Percentiles rank a stretch among this genome's conserved stretches.
phyloP scores from a whole-genome alignment of 106 monocot species.

The Posidonia australis region DNA sequence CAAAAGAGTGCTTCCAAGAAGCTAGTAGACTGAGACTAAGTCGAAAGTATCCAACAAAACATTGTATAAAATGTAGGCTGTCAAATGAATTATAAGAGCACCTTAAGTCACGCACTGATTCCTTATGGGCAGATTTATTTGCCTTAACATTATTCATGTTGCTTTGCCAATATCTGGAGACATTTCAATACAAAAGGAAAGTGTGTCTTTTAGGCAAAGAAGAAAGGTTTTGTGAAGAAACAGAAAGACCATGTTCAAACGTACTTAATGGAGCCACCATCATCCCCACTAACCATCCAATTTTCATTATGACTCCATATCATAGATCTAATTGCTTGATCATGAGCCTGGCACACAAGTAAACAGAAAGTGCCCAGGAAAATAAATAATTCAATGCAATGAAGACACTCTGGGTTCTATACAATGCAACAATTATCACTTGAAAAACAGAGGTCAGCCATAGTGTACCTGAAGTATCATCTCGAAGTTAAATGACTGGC shows the following conservation, averaged over 20 bases:
- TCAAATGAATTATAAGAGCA: conserved; percentile 8
- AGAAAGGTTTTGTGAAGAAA: neutral
- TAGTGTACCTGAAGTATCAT: conserved; percentile 93
- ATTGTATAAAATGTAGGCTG: neutral
- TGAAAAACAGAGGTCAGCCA: conserved; percentile 4
- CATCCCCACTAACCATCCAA: conserved; percentile 99
- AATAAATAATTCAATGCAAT: neutral
- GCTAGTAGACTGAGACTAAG: too few relatives aligned
- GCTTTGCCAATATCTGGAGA: conserved; percentile 87
- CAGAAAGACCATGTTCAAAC: neutral
- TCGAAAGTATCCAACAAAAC: neutral
- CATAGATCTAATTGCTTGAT: conserved; percentile 93
- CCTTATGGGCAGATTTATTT: conserved; percentile 95
- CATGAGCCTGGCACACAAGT: conserved; percentile 64
- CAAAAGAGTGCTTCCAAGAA: neutral
- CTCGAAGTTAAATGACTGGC: conserved; percentile 98
- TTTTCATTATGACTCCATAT: conserved; percentile 99
- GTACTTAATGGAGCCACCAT: conserved; percentile 97
- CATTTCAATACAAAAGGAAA: neutral
- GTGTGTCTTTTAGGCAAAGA: neutral
- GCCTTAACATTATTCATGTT: conserved; percentile 99
- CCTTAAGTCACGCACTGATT: conserved; percentile 93
- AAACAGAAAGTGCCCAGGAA: neutral
- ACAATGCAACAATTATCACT: neutral
- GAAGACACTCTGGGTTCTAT: neutral